Evolutionary conservation across 345 rosid species (phyloP).

Genomic region (Eucalyptus marginata): DNA sequence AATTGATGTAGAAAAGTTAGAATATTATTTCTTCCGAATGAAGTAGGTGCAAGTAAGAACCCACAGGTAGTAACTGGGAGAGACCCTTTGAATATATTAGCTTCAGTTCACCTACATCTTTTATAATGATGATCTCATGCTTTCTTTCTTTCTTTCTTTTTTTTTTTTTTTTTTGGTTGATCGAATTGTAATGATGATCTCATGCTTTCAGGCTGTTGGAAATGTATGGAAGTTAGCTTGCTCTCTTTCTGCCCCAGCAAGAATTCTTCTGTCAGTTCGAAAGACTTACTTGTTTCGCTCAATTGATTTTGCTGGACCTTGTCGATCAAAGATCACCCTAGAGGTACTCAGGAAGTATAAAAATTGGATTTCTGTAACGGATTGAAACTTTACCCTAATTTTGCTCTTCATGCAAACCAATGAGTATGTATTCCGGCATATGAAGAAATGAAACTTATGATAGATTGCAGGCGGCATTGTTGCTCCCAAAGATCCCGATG

Average conservation of each 20-base stretch:
- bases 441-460: background rate
- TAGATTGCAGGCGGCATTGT: conserved; percentile 34
- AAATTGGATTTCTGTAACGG: background rate
- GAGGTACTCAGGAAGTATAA: conserved; percentile 16
- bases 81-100: background rate
- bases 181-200: background rate
- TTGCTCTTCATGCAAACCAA: background rate
- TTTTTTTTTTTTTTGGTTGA: too few species aligned
- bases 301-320: conserved; percentile 62
- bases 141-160: background rate
- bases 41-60: background rate
- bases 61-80: background rate
- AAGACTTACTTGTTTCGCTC: conserved; percentile 45
- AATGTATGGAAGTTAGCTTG: conserved; percentile 72
- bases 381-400: background rate
- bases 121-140: background rate
- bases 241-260: conserved; percentile 35
- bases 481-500: conserved; percentile 70
- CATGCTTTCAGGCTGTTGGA: conserved; percentile 41
- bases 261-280: conserved; percentile 41
- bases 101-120: background rate
- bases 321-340: conserved; percentile 67
- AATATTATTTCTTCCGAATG: background rate
- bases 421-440: background rate
- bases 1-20: background rate